Percentiles rank a stretch among this genome's conserved stretches.
Conservation (phyloP, 1,284 basidiomycete genomes). For the Trametes versicolor region DNA sequence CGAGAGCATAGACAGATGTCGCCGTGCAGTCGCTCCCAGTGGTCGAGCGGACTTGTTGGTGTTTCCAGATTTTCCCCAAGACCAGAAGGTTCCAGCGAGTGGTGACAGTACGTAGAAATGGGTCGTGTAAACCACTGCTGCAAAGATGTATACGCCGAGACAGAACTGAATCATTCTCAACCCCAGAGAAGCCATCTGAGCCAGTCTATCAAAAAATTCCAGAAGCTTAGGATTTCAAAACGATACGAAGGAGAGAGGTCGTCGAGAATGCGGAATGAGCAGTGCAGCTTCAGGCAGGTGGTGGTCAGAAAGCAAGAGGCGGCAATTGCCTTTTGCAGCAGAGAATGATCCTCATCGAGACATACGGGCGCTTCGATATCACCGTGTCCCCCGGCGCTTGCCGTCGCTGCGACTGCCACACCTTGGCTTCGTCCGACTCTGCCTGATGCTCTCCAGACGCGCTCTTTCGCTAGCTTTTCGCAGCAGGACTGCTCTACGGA, state of each 20-base stretch:
- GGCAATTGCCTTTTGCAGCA: constrained; percentile 23
- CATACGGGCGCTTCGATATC: neutral
- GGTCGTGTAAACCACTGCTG: constrained; percentile 27
- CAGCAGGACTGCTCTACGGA: neutral
- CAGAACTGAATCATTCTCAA: constrained; percentile 19
- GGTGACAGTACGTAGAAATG: constrained; percentile 25
- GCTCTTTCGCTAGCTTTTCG: constrained; percentile 11
- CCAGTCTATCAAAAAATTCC: neutral
- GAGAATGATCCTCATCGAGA: neutral
- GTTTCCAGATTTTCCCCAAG: neutral
- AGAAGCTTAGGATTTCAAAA: neutral
- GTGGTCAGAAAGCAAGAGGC: constrained; percentile 11
- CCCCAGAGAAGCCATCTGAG: neutral
- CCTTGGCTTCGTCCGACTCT: neutral
- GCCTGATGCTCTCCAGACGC: constrained; percentile 25
- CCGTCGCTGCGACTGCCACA: neutral
- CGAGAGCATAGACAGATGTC: constrained; percentile 9
- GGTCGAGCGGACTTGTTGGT: neutral
- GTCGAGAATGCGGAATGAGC: neutral
- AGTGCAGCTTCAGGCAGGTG: neutral
- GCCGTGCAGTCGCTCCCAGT: neutral
- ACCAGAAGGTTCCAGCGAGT: constrained; percentile 1
- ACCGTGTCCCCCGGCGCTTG: neutral
- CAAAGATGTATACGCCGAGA: constrained; percentile 18
- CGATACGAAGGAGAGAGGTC: neutral